Percentiles rank a stretch among this genome's conserved stretches.
Conservation (phyloP, 2,329 filamentous ascomycete species). For the Trichophyton simii region DNA sequence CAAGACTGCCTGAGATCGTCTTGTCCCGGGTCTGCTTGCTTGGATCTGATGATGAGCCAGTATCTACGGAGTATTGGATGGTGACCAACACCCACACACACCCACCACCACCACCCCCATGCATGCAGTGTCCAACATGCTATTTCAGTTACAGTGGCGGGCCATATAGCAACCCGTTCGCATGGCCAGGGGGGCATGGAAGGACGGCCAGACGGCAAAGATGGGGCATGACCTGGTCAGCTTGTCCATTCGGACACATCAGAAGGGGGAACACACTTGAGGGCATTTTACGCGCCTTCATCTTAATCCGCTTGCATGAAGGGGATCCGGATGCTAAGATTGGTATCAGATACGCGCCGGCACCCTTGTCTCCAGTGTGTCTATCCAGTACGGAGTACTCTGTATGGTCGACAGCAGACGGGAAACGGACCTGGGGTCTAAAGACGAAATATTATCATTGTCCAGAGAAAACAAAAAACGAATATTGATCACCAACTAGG, state of each 20-base stretch:
- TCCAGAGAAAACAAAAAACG: too few relatives aligned
- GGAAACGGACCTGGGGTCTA: too few relatives aligned
- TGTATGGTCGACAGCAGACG: too few relatives aligned
- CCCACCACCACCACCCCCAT: too few relatives aligned
- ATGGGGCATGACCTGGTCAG: conserved; percentile 1
- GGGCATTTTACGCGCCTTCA: neutral
- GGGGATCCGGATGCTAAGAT: neutral
- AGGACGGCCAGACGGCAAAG: neutral
- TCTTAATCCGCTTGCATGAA: neutral
- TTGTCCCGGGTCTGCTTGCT: neutral
- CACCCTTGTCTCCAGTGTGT: too few relatives aligned
- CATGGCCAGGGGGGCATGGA: neutral
- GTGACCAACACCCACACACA: too few relatives aligned
- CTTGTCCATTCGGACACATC: neutral
- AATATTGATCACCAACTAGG: too few relatives aligned
- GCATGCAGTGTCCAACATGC: too few relatives aligned
- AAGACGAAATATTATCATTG: too few relatives aligned
- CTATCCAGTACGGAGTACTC: too few relatives aligned
- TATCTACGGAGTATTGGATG: too few relatives aligned
- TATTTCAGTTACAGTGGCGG: neutral
- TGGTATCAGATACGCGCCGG: neutral
- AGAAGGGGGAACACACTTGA: neutral
- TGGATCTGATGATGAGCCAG: neutral
- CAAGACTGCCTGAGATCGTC: neutral
- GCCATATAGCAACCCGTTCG: neutral